Base-by-base conservation (phyloP, 352 stramenopile genomes). In the Phytopythium ostracodes region DNA sequence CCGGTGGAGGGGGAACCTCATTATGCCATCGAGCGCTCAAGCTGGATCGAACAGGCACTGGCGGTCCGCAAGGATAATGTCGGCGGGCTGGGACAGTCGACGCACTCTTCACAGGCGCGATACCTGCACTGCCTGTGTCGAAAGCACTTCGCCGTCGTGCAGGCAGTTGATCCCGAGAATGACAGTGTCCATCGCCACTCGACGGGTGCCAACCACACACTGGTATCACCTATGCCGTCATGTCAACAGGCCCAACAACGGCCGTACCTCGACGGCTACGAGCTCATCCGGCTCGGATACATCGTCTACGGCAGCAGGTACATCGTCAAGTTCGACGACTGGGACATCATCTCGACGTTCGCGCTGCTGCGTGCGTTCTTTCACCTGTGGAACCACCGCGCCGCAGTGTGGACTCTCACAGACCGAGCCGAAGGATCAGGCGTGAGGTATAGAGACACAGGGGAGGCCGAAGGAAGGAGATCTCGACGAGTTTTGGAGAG, bases 271-370 rank as follows among this genome's bases (percentile, higher is more conserved):
- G 47, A 27, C 22, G 14, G 61, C 24, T 66, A 68, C 38, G 66
- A 72, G 31, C 58, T 73, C 14, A 56, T 66, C 17, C 63, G 54
- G 1, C 50, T 73, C 10, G 59, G 63, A 5, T 70, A 70, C 40
- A 35, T 73, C 0, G 59, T 67, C 6, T 66, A 67, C 12, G 63
- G 59, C 15, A 51, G 22, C 42, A 25, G 29, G 17, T 60, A 38
- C 38, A 36, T 70, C 15, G 25, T 70, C 12, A 22, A 49, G 4
- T 52, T 69, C 18, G 31, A 62, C 14, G 63, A 73, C 36, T 73
- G 66, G 50, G 56, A 57, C 22, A 46, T 68, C 10, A 29, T 67
- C 11, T 59, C 55, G 43, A 27, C 49, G 0, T 22, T 64, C 0
- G 15, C 27, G 20, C 46, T 38, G 4, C 17, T 63, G 6, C 49